These are phyloP conservation scores for Nothopassalora personata DNA, from an alignment of 2,329 filamentous ascomycete species.

Conservation along the genomic window DNA sequence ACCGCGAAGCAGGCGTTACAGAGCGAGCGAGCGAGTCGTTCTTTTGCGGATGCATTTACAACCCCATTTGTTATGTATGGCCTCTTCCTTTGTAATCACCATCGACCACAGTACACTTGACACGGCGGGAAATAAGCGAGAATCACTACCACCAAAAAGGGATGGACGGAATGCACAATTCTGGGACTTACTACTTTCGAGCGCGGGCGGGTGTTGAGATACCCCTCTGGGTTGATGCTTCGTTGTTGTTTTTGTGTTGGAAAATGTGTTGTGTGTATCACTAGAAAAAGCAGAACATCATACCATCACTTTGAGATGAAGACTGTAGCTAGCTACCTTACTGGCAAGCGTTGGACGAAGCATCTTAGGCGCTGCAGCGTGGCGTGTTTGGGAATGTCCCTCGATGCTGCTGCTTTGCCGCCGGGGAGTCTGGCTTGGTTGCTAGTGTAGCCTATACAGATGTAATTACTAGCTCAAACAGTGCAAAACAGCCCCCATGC, in stretches of 20 bases:
- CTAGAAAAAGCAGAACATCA: not conserved
- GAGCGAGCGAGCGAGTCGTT: not conserved
- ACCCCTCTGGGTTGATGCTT: not conserved
- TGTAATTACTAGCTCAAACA: not conserved
- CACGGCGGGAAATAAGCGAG: not conserved
- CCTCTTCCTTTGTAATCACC: not conserved
- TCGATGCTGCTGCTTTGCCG: too few species aligned
- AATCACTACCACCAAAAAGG: slow-evolving; percentile 1
- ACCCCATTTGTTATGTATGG: not conserved
- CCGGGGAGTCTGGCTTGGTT: not conserved
- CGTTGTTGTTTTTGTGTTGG: not conserved
- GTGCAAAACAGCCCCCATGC: not conserved
- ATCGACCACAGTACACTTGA: not conserved
- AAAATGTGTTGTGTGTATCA: not conserved
- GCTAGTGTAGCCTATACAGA: not conserved
- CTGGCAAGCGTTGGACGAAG: not conserved
- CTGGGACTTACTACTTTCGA: not conserved
- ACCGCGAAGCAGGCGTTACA: not conserved
- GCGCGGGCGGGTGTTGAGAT: not conserved
- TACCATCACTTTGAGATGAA: not conserved
- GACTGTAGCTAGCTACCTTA: not conserved
- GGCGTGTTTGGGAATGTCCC: not conserved
- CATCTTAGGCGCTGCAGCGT: not conserved
- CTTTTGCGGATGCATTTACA: not conserved
- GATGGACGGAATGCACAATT: not conserved